These are phyloP conservation scores for Talaromyces thailandensis DNA, from an alignment of 495 filamentous ascomycete species.

Conservation along the genomic window DNA sequence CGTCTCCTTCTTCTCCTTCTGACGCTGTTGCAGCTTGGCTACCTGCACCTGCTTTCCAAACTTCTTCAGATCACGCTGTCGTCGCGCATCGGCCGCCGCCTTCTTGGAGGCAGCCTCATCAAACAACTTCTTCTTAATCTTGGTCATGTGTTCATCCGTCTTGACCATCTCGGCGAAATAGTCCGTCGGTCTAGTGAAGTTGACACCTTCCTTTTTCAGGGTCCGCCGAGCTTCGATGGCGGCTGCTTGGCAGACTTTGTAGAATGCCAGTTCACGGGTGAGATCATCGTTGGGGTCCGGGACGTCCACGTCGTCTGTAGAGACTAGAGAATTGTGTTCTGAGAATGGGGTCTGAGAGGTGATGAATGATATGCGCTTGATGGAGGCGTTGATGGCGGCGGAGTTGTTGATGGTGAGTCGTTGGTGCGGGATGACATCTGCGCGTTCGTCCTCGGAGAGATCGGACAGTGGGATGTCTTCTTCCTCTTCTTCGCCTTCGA, in stretches of 20 bases:
- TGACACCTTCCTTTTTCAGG: constrained; percentile 72
- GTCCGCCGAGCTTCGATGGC: constrained; percentile 58
- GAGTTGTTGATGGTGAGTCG: constrained; percentile 98
- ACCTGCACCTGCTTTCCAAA: constrained; percentile 99
- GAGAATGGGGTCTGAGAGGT: constrained; percentile 51
- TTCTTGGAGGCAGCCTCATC: constrained; percentile 90
- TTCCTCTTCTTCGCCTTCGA: constrained; percentile 30
- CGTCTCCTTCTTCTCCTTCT: constrained; percentile 81
- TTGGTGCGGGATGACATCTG: constrained; percentile 79
- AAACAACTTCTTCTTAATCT: constrained; percentile 85
- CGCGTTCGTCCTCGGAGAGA: constrained; percentile 70
- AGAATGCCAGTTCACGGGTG: constrained; percentile 85
- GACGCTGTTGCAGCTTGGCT: constrained; percentile 86
- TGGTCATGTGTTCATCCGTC: constrained; percentile 95
- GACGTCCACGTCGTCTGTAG: constrained; percentile 42
- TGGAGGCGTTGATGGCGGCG: constrained; percentile 63
- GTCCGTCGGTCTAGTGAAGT: constrained; percentile 81
- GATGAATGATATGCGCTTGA: constrained; percentile 68
- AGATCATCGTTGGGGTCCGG: constrained; percentile 78
- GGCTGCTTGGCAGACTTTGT: constrained; percentile 78
- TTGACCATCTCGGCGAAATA: constrained; percentile 99
- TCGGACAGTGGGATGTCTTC: constrained; percentile 79
- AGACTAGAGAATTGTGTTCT: constrained; percentile 52
- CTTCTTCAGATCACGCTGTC: constrained; percentile 93
- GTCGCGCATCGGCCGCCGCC: constrained; percentile 81